These are phyloP conservation scores for Adansonia rubrostipa DNA, from an alignment of 441 rosid species.

Conservation along the genomic window DNA sequence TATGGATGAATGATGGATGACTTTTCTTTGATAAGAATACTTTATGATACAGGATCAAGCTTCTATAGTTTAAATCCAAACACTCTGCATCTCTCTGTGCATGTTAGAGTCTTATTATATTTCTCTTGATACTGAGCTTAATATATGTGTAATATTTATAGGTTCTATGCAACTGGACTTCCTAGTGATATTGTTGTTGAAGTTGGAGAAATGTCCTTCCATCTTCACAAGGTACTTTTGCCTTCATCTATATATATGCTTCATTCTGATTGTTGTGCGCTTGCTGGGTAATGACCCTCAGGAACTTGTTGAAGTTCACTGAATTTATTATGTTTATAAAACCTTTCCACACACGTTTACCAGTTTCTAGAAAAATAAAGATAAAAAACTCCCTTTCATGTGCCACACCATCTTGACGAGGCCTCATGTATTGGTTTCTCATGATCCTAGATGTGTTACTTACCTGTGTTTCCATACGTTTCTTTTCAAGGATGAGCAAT, in stretches of 20 bases:
- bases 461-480: background rate
- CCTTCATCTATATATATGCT: background rate
- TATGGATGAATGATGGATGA: slow-evolving; percentile 8
- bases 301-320: slow-evolving; percentile 11
- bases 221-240: slow-evolving; percentile 90
- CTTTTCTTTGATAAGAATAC: background rate
- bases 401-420: background rate
- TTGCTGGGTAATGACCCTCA: background rate
- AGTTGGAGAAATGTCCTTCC: slow-evolving; percentile 94
- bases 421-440: slow-evolving; percentile 16
- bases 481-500: background rate
- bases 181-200: slow-evolving; percentile 90
- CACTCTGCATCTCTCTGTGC: background rate
- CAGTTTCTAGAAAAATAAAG: background rate
- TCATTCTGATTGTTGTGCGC: background rate
- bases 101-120: slow-evolving; percentile 13
- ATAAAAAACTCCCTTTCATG: background rate
- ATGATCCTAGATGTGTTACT: background rate
- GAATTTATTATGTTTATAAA: background rate
- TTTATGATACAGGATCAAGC: background rate
- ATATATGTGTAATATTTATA: slow-evolving; percentile 31
- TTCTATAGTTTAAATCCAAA: background rate
- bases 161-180: slow-evolving; percentile 98
- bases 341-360: background rate
- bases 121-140: slow-evolving; percentile 15